phyloP scores from a whole-genome alignment of 2,329 filamentous ascomycete genomes.

The Aspergillus vadensis region DNA sequence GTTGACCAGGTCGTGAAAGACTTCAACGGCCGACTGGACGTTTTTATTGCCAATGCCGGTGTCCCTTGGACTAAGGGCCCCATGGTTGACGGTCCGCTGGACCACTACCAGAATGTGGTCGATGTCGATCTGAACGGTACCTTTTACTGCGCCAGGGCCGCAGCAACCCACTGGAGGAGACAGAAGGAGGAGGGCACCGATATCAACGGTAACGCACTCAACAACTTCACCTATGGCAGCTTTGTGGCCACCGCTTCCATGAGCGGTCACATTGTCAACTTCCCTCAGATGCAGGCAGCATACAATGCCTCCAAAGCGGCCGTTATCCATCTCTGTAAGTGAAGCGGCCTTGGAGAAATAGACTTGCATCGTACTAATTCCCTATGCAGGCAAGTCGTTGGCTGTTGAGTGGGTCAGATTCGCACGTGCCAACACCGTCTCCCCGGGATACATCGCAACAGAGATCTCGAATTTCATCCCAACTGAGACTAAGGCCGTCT shows the following conservation, averaged over 20 bases:
- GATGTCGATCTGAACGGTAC: conserved; percentile 73
- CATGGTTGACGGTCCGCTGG: conserved; percentile 65
- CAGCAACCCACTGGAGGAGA: conserved; percentile 68
- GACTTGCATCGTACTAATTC: conserved; percentile 32
- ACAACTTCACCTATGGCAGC: conserved; percentile 64
- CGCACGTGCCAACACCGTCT: conserved; percentile 71
- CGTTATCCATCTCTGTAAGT: conserved; percentile 51
- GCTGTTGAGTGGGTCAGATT: conserved; percentile 78
- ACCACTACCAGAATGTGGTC: conserved; percentile 68
- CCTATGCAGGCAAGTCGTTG: conserved; percentile 61
- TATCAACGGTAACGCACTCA: conserved; percentile 61
- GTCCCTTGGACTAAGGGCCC: conserved; percentile 71
- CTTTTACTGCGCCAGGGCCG: conserved; percentile 74
- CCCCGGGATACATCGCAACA: conserved; percentile 74
- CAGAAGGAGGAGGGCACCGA: conserved; percentile 70
- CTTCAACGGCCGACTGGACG: conserved; percentile 73
- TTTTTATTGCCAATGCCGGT: conserved; percentile 78
- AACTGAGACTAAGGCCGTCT: conserved; percentile 68
- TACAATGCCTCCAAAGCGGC: conserved; percentile 75
- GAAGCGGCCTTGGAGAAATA: conserved; percentile 31
- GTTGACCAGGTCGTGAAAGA: conserved; percentile 55
- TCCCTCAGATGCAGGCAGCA: conserved; percentile 72
- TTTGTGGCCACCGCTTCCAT: conserved; percentile 80
- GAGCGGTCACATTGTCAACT: conserved; percentile 75
- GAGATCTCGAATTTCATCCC: conserved; percentile 69